A percentile compares a stretch with the other conserved stretches of the same genome.
Conservation (phyloP, 2,329 filamentous ascomycete species). For the Fonsecaea erecta region DNA sequence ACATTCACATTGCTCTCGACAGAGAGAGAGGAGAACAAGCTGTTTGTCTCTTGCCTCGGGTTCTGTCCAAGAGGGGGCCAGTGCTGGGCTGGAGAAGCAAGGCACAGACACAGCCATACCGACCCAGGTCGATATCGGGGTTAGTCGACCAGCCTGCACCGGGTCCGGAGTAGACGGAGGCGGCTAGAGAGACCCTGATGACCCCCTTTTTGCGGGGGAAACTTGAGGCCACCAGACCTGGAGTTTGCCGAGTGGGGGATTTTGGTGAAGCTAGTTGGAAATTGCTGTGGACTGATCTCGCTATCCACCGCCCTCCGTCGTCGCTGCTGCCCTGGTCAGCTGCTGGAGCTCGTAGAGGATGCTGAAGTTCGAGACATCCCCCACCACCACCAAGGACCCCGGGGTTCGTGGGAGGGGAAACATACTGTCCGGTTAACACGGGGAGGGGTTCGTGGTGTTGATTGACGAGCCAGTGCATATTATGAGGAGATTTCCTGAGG, state of each 20-base stretch:
- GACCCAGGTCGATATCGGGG: no score
- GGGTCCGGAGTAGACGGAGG: no score
- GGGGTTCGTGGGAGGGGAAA: neutral
- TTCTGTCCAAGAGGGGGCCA: neutral
- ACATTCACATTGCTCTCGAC: neutral
- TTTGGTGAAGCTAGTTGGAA: no score
- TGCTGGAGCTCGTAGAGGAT: neutral
- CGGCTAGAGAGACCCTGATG: neutral
- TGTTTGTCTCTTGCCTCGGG: neutral
- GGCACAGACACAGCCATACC: neutral
- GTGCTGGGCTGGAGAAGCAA: neutral
- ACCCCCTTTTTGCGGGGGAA: neutral
- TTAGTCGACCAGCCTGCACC: no score
- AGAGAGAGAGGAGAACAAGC: neutral
- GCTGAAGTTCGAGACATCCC: neutral
- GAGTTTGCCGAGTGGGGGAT: constrained; percentile 1
- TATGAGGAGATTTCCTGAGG: neutral
- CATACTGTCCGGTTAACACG: neutral
- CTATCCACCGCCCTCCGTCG: neutral
- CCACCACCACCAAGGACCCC: neutral
- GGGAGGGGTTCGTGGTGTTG: neutral
- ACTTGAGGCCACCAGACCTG: neutral
- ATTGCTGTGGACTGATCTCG: no score
- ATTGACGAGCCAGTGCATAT: neutral
- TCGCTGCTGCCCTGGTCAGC: neutral